Percentiles rank a stretch among this genome's conserved stretches.
These are phyloP conservation scores for Salpingoeca rosetta DNA, from an alignment of 78 protist genomes.

Conservation along the genomic window DNA sequence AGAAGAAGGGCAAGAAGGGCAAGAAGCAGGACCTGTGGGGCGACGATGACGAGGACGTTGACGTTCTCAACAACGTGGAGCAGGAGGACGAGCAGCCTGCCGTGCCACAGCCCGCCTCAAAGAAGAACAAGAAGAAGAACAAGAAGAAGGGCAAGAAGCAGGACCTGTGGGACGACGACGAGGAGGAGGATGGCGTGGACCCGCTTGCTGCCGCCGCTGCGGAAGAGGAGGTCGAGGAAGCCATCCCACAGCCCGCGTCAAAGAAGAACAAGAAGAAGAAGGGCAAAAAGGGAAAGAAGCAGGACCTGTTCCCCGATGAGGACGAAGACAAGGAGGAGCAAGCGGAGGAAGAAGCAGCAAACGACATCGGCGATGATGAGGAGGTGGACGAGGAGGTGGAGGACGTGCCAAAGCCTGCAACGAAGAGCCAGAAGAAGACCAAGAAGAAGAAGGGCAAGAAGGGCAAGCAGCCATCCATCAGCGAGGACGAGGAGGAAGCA, in stretches of 20 bases:
- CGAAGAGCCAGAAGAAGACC: not conserved
- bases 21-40: not conserved
- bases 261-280: not conserved
- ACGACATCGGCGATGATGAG: no score
- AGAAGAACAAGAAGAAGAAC: not conserved
- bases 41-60: not conserved
- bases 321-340: not conserved
- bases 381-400: no score
- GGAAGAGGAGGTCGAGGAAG: not conserved
- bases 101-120: not conserved
- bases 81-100: not conserved
- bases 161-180: not conserved
- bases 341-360: not conserved
- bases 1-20: not conserved
- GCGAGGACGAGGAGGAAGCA: not conserved
- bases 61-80: not conserved
- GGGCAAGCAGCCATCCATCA: not conserved
- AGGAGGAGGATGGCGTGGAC: not conserved
- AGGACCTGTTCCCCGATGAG: no score
- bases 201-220: not conserved
- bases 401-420: no score
- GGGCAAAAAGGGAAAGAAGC: not conserved
- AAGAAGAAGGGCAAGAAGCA: not conserved
- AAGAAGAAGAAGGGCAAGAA: not conserved
- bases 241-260: not conserved